Conservation (phyloP, 164 flowering plant genomes). For the Vitis labrusca region DNA sequence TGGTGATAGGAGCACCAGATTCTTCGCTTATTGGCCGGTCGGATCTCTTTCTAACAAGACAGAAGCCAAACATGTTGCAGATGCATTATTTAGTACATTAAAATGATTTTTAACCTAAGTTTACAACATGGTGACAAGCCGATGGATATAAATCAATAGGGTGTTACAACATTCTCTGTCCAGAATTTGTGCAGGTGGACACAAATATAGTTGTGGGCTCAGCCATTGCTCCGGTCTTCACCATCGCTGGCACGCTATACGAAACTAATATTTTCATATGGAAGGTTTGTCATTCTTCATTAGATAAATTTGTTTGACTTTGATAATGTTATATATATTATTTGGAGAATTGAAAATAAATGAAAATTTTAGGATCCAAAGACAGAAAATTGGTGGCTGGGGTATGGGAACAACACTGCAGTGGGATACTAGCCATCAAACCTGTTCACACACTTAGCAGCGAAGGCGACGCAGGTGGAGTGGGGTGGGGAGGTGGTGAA, state of each 20-base stretch:
- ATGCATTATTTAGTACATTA: not conserved
- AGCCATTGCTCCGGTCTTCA: not conserved
- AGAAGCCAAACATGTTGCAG: not conserved
- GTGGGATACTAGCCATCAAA: constrained; percentile 52
- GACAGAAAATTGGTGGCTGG: constrained; percentile 49
- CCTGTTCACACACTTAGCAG: constrained; percentile 31
- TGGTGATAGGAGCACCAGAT: not conserved
- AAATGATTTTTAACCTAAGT: not conserved
- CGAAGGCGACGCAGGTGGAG: constrained; percentile 36
- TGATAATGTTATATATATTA: not conserved
- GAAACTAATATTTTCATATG: not conserved
- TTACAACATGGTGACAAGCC: not conserved
- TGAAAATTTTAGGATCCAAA: constrained; percentile 20
- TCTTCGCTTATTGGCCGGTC: constrained; percentile 1
- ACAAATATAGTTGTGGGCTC: not conserved
- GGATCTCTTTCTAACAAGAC: not conserved
- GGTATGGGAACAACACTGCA: constrained; percentile 29
- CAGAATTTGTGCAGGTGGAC: not conserved
- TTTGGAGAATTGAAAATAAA: not conserved
- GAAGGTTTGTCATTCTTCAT: not conserved
- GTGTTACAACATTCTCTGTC: not conserved
- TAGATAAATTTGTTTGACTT: too few relatives aligned
- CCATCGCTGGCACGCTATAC: not conserved
- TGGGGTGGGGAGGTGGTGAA: constrained; percentile 49
- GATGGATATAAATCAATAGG: not conserved